Evolutionary conservation across 2,329 filamentous ascomycete species (phyloP), one percentile per base, ranked within the genome.

Genomic region (Gliomastix tumulicola): DNA sequence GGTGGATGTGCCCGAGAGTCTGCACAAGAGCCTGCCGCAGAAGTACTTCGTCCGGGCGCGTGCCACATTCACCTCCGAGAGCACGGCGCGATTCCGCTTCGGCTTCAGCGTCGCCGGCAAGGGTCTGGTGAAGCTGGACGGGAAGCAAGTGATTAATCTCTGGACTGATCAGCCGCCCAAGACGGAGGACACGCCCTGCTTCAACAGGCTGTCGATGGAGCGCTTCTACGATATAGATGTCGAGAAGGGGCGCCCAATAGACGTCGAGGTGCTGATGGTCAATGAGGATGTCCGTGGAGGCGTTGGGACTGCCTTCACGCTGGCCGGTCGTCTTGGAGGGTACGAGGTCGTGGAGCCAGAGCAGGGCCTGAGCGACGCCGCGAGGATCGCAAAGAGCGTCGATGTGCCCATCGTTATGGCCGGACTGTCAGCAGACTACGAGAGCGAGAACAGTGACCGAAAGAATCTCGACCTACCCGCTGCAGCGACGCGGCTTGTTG

Each of bases 381-480:
- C 82, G 2, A 66, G 72, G 20, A 65, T 84, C 7, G 87, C 87
- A 21, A 73, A 70, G 52, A 68, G 74, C 28, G 79, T 80, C 2
- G 84, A 90, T 39, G 82, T 89, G 51, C 85, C 89, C 33, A 71
- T 92, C 42, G 67, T 92, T 36, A 84, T 85, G 50, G 81, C 80
- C 3, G 87, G 87, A 3, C 71, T 90, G 33, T 89, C 88, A 49
- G 74, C 74, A 23, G 84, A 90, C 51, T 90, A 84, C 83, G 85
- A 90, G 56, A 82, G 80, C 0, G 85, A 89, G 61, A 83, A 83
- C 22, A 69, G 75, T 27, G 88, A 95, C 59, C 79, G 88, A 28
- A 82, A 81, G 47, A 83, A 83, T 55, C 76, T 95, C 55, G 83
- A 81, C 18, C 68, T 94, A 1, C 90, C 88, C 61, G 74, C 81